phyloP scores from a whole-genome alignment of 129 eudicot genomes.

The Logfia minima region DNA sequence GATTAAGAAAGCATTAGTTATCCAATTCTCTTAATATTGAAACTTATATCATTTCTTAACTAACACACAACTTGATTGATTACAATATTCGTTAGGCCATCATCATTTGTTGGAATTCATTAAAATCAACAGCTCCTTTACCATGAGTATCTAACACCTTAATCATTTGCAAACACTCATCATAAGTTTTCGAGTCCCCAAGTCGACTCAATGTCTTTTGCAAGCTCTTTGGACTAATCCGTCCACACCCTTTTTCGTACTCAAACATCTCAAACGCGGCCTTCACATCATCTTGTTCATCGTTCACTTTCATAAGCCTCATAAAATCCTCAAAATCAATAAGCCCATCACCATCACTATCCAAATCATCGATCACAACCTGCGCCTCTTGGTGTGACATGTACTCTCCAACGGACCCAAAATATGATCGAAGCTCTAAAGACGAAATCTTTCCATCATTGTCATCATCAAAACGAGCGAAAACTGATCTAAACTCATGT shows the following conservation, averaged over 20 bases:
- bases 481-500: slow-evolving; percentile 49
- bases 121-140: slow-evolving; percentile 63
- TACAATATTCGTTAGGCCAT: slow-evolving; percentile 30
- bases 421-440: slow-evolving; percentile 53
- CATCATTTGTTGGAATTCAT: slow-evolving; percentile 83
- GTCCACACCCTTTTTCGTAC: slow-evolving; percentile 68
- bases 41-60: not conserved
- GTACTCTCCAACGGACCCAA: slow-evolving; percentile 66
- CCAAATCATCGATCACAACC: slow-evolving; percentile 51
- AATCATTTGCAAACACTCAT: slow-evolving; percentile 74
- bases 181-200: slow-evolving; percentile 61
- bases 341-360: slow-evolving; percentile 53
- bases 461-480: slow-evolving; percentile 56
- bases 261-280: slow-evolving; percentile 74
- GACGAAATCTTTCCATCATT: slow-evolving; percentile 73
- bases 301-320: slow-evolving; percentile 43
- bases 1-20: not conserved
- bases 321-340: slow-evolving; percentile 60
- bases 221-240: slow-evolving; percentile 66
- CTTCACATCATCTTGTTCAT: slow-evolving; percentile 50
- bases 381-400: slow-evolving; percentile 74
- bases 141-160: slow-evolving; percentile 64
- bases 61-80: not conserved
- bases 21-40: not conserved
- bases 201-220: slow-evolving; percentile 59